These are phyloP conservation scores for Secale cereale DNA, from an alignment of 176 grass and related monocot species.

Conservation along the genomic window DNA sequence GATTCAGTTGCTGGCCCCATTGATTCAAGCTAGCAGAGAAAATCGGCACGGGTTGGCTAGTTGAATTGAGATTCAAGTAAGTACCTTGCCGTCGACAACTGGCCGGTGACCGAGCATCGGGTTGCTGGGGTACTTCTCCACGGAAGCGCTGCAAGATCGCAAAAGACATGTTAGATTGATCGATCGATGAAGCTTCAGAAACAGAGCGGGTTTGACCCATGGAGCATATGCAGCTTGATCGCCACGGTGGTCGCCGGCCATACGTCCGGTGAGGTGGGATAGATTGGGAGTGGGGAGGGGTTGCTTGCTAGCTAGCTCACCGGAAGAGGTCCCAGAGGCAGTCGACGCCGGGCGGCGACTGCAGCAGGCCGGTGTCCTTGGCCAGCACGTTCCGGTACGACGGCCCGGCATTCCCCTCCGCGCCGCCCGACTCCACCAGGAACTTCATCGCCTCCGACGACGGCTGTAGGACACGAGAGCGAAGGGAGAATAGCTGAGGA, in stretches of 20 bases:
- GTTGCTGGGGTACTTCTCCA: constrained; percentile 68
- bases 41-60: background rate
- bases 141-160: constrained; percentile 37
- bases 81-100: constrained; percentile 59
- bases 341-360: constrained; percentile 32
- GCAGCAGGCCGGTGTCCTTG: constrained; percentile 59
- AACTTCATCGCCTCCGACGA: constrained; percentile 49
- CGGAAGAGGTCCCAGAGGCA: constrained; percentile 90
- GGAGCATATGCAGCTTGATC: background rate
- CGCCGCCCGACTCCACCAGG: constrained; percentile 64
- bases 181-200: background rate
- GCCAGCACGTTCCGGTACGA: constrained; percentile 59
- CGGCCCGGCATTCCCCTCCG: constrained; percentile 52
- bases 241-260: too few relatives aligned
- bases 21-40: background rate
- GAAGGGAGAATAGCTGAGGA: background rate
- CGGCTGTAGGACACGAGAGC: background rate
- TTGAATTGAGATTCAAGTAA: background rate
- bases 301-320: background rate
- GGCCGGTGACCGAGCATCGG: constrained; percentile 67
- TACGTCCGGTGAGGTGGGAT: background rate
- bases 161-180: background rate
- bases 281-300: background rate
- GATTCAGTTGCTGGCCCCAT: background rate
- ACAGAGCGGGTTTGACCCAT: background rate